These are phyloP conservation scores for Hemileccinum rubropunctum DNA, from an alignment of 768 basidiomycete species.

Conservation along the genomic window DNA sequence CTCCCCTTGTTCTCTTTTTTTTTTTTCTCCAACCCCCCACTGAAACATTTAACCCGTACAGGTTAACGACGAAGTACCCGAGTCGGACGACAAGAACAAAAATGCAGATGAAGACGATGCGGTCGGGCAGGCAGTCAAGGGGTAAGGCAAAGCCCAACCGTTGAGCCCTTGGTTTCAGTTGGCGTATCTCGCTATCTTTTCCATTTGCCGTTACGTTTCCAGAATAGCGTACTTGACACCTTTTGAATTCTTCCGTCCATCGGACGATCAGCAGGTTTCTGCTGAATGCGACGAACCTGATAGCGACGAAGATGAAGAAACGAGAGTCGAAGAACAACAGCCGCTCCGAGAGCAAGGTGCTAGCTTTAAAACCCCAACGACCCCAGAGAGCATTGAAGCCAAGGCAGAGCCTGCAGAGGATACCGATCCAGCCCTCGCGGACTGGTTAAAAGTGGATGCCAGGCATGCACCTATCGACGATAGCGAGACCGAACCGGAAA, in stretches of 20 bases:
- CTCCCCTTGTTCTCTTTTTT: background rate
- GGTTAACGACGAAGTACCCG: slow-evolving; percentile 47
- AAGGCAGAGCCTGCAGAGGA: slow-evolving; percentile 33
- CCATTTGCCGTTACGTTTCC: too few species aligned
- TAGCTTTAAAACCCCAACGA: background rate
- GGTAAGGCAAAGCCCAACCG: slow-evolving; percentile 22
- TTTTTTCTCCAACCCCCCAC: too few species aligned
- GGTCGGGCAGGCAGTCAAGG: slow-evolving; percentile 14
- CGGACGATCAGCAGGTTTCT: slow-evolving; percentile 42
- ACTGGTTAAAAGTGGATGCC: slow-evolving; percentile 60
- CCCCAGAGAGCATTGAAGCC: slow-evolving; percentile 6
- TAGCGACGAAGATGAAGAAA: slow-evolving; percentile 31
- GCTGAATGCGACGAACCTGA: slow-evolving; percentile 52
- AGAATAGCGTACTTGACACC: slow-evolving; percentile 30
- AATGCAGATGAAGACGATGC: slow-evolving; percentile 27
- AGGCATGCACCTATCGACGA: slow-evolving; percentile 24
- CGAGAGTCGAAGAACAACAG: slow-evolving; percentile 7
- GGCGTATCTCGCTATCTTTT: too few species aligned
- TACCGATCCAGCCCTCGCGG: slow-evolving; percentile 48
- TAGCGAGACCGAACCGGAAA: slow-evolving; percentile 51
- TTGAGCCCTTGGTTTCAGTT: too few species aligned
- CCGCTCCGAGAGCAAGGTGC: slow-evolving; percentile 20
- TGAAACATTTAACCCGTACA: slow-evolving; percentile 8
- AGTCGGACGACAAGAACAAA: slow-evolving; percentile 50
- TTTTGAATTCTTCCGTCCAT: slow-evolving; percentile 69